Conservation (phyloP, 83 land plant species). For the Larix sibirica region DNA sequence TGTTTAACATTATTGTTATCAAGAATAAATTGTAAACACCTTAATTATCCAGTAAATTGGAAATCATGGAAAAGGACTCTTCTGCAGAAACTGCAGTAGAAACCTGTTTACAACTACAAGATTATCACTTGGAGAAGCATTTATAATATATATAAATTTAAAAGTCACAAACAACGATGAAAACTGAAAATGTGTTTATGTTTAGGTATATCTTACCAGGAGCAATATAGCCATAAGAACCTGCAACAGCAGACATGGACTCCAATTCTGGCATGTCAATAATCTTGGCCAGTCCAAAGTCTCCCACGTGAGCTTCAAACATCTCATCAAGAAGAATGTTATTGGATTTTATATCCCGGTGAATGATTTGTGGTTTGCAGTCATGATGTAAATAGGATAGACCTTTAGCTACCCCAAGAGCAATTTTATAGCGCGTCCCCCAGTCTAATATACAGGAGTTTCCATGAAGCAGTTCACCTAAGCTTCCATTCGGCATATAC, state of each 20-base stretch:
- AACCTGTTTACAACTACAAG: too few species aligned
- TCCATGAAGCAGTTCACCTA: slow-evolving; percentile 64
- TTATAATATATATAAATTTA: too few species aligned
- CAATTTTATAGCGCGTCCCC: slow-evolving; percentile 60
- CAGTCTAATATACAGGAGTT: slow-evolving; percentile 35
- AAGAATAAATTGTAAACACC: too few species aligned
- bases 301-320: slow-evolving; percentile 72
- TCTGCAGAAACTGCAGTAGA: too few species aligned
- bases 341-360: too few species aligned
- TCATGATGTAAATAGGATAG: slow-evolving; percentile 72
- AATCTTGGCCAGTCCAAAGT: slow-evolving; percentile 74
- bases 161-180: too few species aligned
- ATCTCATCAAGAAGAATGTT: slow-evolving; percentile 56
- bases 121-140: too few species aligned
- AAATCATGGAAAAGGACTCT: too few species aligned
- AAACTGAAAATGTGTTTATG: not conserved
- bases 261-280: slow-evolving; percentile 43
- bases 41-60: too few species aligned
- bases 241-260: slow-evolving; percentile 60
- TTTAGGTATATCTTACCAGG: slow-evolving; percentile 21
- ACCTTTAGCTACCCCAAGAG: slow-evolving; percentile 70
- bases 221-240: slow-evolving; percentile 71
- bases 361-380: slow-evolving; percentile 56
- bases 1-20: too few species aligned
- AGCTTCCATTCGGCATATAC: slow-evolving; percentile 70